Percentiles rank a stretch among this genome's conserved stretches.
These are phyloP conservation scores for Hydnum rufescens DNA, from an alignment of 768 basidiomycete genomes.

Conservation along the genomic window DNA sequence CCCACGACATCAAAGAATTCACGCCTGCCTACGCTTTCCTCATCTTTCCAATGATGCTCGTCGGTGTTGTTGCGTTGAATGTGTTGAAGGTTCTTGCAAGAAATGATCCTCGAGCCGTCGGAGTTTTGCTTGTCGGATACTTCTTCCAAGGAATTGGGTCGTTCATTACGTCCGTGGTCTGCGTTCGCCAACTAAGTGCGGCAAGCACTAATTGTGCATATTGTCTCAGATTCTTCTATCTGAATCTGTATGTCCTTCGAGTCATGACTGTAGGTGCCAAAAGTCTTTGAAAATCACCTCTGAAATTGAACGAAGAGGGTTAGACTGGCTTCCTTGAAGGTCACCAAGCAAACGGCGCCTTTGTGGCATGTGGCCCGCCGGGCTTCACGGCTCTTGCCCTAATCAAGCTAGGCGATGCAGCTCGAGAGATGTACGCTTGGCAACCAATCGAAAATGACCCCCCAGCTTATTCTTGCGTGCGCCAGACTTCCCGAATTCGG, in stretches of 20 bases:
- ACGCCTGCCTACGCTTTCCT: constrained; percentile 1
- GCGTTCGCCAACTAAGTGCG: neutral
- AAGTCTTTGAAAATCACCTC: too few relatives aligned
- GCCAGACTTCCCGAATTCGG: neutral
- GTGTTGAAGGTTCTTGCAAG: neutral
- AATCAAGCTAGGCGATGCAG: neutral
- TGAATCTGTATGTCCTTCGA: too few relatives aligned
- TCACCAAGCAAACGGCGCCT: neutral
- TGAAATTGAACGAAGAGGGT: too few relatives aligned
- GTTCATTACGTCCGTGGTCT: neutral
- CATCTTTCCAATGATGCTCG: constrained; percentile 1
- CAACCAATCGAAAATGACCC: neutral
- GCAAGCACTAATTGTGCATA: neutral
- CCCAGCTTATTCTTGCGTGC: neutral
- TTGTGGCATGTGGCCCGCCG: neutral
- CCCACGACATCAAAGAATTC: neutral
- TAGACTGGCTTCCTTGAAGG: neutral
- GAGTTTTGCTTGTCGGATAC: neutral
- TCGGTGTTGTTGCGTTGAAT: neutral
- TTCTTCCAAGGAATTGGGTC: constrained; percentile 1
- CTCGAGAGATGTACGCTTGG: neutral
- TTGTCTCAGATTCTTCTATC: too few relatives aligned
- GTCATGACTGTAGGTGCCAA: too few relatives aligned
- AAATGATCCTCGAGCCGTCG: neutral
- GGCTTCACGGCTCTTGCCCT: neutral